A percentile compares a stretch with the other conserved stretches of the same genome.
Conservation (phyloP, 2,329 filamentous ascomycete species). For the Falciphora oryzae region DNA sequence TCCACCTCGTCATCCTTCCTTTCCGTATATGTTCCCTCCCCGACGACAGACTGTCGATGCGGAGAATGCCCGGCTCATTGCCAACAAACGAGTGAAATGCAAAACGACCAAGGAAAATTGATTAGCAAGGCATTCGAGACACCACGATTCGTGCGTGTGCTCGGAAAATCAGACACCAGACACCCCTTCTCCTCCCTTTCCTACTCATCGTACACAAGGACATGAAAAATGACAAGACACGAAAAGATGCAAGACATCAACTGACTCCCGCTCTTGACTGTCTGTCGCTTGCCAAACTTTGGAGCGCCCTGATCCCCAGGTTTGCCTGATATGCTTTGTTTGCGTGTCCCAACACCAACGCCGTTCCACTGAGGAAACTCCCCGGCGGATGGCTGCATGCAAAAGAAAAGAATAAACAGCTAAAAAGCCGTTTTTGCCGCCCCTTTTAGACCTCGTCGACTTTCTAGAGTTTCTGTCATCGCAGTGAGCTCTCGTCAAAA, state of each 20-base stretch:
- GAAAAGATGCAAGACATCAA: not conserved
- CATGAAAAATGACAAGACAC: not conserved
- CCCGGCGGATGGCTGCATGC: not conserved
- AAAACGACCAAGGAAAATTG: conserved; percentile 6
- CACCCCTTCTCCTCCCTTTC: not conserved
- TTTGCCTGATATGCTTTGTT: conserved; percentile 1
- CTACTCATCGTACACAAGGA: conserved; percentile 8
- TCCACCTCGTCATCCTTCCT: not conserved
- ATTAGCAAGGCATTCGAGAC: conserved; percentile 8
- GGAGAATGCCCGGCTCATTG: not conserved
- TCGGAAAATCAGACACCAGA: conserved; percentile 2
- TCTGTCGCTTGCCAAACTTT: conserved; percentile 6
- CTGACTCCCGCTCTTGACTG: not conserved
- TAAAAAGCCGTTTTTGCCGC: not conserved
- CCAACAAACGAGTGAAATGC: not conserved
- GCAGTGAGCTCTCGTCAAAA: not conserved
- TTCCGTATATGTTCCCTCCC: not conserved
- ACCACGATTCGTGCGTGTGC: not conserved
- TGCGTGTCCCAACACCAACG: conserved; percentile 1
- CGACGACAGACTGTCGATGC: not conserved
- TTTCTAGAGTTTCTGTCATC: not conserved
- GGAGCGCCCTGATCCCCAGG: not conserved
- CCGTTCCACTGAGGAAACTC: not conserved
- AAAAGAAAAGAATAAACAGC: conserved; percentile 3
- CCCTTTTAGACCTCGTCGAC: conserved; percentile 1